Evolutionary conservation across 176 grass and related monocot genomes (phyloP), one percentile per base, ranked within the genome.

Genomic region (Hsuehochloa calcarea): DNA sequence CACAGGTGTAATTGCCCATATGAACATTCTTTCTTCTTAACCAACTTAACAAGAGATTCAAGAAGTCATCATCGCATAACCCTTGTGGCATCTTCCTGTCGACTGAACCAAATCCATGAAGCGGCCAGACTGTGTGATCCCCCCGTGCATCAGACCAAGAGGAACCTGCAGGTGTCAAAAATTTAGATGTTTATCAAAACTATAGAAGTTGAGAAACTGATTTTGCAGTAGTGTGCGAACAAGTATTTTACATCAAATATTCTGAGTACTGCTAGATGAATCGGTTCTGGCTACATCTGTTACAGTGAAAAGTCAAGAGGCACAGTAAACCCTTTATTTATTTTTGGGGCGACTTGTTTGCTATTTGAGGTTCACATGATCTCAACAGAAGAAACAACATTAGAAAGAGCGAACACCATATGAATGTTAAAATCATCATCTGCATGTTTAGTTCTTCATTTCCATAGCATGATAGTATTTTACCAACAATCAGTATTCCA

Each of bases 101-200:
- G 3, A 92, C 79, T 81, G 19, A 40, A 52, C 90, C 68, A 40
- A 17, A 6, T 5, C 49, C 6, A 26, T 83, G 35, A 3, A 89
- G 91, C 1, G 87, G 95, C 93, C 95, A 97, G 69, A 97, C 38
- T 92, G 89, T 12, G 91, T 93, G 71, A 92, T 75, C 87, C 31
- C 90, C 31, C 92, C 89, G 37, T 61, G 71, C 80, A 90, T 79
- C 85, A 98, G 50, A 82, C 91, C 92, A 43, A 95, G 64, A 79
- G 92, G 91, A 90, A 95, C 77, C 89, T 97, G 82, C 76, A 79
- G 29, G 29, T 44, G 62, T 22, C 56, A 88, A 39, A 80, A 44
- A 27, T 37, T 84, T 15, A 78, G 2, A 73, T 39, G 12, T 41
- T 74, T n/a, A 27, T 9, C 64, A 65, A 77, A 5, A 10, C 35